Percentiles rank a stretch among this genome's conserved stretches.
Conservation (phyloP, 164 flowering plant genomes). For the Nelumbo lutea region DNA sequence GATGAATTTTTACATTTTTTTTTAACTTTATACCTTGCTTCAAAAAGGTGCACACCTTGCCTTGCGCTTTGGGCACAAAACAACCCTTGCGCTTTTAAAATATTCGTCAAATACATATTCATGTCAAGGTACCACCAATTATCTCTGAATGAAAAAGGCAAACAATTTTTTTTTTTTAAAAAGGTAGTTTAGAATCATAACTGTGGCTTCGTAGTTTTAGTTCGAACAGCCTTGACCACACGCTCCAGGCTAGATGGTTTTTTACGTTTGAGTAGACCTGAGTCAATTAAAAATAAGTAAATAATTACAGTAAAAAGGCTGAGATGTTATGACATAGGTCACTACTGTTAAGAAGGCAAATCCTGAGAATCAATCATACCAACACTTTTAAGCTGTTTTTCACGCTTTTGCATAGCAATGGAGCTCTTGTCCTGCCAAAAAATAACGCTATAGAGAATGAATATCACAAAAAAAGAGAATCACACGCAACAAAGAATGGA, state of each 20-base stretch:
- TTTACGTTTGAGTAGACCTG: constrained; percentile 73
- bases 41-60: no score
- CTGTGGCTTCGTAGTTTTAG: constrained; percentile 61
- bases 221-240: constrained; percentile 50
- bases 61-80: no score
- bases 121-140: no score
- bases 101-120: no score
- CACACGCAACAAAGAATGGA: background rate
- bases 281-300: constrained; percentile 6
- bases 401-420: constrained; percentile 52
- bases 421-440: constrained; percentile 56
- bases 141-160: no score
- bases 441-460: background rate
- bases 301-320: background rate
- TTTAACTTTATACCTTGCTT: no score
- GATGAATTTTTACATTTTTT: no score
- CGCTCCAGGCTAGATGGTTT: constrained; percentile 48
- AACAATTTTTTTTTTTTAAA: no score
- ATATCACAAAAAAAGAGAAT: background rate
- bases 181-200: constrained; percentile 24
- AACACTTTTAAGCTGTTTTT: constrained; percentile 67
- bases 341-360: background rate
- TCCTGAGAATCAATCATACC: constrained; percentile 35
- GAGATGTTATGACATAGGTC: background rate
- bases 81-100: no score